These are phyloP conservation scores for Lumnitzera racemosa DNA, from an alignment of 345 rosid species.

Conservation along the genomic window DNA sequence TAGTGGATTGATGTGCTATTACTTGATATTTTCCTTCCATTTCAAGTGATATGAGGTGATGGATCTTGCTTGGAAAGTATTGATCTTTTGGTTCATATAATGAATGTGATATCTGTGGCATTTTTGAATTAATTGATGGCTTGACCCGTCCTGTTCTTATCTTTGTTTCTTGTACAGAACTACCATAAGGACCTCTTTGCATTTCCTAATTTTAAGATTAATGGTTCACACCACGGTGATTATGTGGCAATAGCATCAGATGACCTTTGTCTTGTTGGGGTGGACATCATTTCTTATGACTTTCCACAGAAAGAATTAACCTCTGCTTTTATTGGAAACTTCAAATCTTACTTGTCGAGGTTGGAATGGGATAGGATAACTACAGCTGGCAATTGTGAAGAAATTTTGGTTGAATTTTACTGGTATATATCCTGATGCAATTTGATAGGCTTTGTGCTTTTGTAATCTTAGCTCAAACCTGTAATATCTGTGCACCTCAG, in stretches of 20 bases:
- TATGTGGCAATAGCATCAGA: constrained; percentile 68
- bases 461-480: too few relatives aligned
- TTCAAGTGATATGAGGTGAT: neutral
- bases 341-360: constrained; percentile 44
- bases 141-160: neutral
- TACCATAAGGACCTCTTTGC: too few relatives aligned
- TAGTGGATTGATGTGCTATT: too few relatives aligned
- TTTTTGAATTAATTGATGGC: neutral
- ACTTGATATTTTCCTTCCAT: too few relatives aligned
- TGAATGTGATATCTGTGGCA: too few relatives aligned
- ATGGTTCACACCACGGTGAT: constrained; percentile 28
- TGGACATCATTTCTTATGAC: constrained; percentile 42
- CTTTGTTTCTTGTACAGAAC: neutral
- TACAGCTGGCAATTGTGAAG: constrained; percentile 30
- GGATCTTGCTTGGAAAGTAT: neutral
- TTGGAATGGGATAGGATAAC: constrained; percentile 39
- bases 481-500: too few relatives aligned
- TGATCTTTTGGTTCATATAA: neutral
- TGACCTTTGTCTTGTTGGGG: constrained; percentile 65
- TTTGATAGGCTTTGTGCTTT: neutral
- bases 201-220: too few relatives aligned
- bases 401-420: constrained; percentile 44
- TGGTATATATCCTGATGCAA: constrained; percentile 33
- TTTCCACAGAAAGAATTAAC: constrained; percentile 33
- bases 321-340: constrained; percentile 40